Percentiles rank a stretch among this genome's conserved stretches.
These are phyloP conservation scores for Boletellus deceptivus DNA, from an alignment of 1,284 basidiomycete species.

Conservation along the genomic window DNA sequence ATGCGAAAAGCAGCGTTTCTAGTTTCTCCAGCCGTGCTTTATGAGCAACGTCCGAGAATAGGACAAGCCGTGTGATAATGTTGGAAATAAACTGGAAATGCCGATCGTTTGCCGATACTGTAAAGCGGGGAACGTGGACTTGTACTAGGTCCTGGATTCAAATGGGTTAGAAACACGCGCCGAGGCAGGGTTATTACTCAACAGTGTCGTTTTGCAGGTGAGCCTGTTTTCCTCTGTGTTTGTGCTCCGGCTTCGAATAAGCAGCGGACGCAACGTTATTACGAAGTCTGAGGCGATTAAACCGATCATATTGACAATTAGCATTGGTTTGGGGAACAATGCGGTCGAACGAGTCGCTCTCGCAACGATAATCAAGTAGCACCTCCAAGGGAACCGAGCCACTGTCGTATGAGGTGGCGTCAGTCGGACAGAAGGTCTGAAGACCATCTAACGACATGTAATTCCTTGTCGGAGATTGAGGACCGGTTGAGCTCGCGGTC, in stretches of 20 bases:
- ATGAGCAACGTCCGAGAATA: constrained; percentile 87
- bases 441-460: constrained; percentile 77
- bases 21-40: constrained; percentile 75
- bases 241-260: constrained; percentile 34
- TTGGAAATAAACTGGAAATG: constrained; percentile 89
- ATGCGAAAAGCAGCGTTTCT: constrained; percentile 85
- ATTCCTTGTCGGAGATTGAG: constrained; percentile 46
- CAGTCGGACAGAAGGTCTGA: constrained; percentile 84
- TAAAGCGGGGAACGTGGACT: constrained; percentile 81
- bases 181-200: constrained; percentile 19
- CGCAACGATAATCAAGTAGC: constrained; percentile 79
- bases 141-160: constrained; percentile 71
- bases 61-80: constrained; percentile 83
- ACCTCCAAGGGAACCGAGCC: constrained; percentile 84
- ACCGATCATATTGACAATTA: constrained; percentile 88
- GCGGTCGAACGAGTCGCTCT: constrained; percentile 82
- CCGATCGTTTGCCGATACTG: constrained; percentile 83
- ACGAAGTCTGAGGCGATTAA: constrained; percentile 86
- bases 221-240: constrained; percentile 44
- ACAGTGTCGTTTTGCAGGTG: constrained; percentile 85
- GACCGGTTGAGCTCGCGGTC: background rate
- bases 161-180: constrained; percentile 13
- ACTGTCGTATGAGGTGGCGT: constrained; percentile 38
- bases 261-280: constrained; percentile 61
- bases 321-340: constrained; percentile 90